These are phyloP conservation scores for Taphrina wiesneri DNA, from an alignment of 1,139 yeast species.

Conservation along the genomic window DNA sequence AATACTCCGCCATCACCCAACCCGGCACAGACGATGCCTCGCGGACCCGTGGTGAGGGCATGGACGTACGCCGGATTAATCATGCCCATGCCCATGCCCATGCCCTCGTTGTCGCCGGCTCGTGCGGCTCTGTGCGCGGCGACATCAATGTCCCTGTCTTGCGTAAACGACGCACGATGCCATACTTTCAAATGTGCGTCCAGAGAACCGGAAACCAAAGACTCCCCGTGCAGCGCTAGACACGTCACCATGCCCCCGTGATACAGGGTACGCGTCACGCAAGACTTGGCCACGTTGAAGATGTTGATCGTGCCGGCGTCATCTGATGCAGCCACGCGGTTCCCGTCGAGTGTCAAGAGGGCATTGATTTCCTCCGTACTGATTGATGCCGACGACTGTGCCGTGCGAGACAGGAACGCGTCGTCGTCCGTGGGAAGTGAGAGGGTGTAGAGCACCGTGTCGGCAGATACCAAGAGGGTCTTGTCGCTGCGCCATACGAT, in stretches of 20 bases:
- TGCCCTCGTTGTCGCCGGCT: neutral
- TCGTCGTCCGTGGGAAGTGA: neutral
- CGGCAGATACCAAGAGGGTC: slow-evolving; percentile 6
- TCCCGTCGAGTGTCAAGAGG: neutral
- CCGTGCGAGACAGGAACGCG: neutral
- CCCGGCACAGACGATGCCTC: neutral
- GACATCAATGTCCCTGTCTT: neutral
- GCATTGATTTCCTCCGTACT: slow-evolving; percentile 6
- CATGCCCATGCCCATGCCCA: neutral
- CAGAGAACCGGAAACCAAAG: slow-evolving; percentile 8
- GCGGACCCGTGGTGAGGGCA: neutral
- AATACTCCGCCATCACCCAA: neutral
- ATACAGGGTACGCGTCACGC: neutral
- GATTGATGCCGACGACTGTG: neutral
- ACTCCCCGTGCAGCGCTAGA: neutral
- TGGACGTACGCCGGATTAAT: slow-evolving; percentile 22
- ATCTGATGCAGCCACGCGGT: neutral
- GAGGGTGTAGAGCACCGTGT: neutral
- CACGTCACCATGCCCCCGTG: neutral
- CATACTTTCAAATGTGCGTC: neutral
- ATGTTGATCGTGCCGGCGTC: neutral
- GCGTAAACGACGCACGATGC: neutral
- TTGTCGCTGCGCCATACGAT: neutral
- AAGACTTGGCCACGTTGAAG: neutral
- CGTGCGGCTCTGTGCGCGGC: neutral